phyloP scores from a whole-genome alignment of 176 grass and related monocot genomes.

The Dactylis glomerata region DNA sequence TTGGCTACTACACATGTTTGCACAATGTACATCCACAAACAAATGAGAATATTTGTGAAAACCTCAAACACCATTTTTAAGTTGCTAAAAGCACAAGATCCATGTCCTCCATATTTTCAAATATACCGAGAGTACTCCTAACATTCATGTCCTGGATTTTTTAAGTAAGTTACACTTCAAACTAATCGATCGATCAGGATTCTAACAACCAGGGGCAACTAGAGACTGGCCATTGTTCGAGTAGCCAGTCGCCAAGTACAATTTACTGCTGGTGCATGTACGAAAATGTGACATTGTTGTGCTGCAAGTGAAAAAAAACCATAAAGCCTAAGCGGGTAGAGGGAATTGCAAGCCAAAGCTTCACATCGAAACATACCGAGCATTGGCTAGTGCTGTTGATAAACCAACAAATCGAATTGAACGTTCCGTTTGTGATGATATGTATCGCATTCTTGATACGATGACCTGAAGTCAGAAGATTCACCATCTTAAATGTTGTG shows the following conservation, averaged over 20 bases:
- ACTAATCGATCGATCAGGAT: not conserved
- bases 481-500: conserved; percentile 21
- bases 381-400: conserved; percentile 98
- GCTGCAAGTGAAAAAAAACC: not conserved
- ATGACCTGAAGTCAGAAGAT: conserved; percentile 67
- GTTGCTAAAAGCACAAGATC: not conserved
- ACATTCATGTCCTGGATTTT: not conserved
- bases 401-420: conserved; percentile 93
- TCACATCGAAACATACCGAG: conserved; percentile 40
- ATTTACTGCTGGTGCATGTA: not conserved
- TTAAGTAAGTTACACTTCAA: not conserved
- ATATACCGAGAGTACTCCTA: not conserved
- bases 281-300: not conserved
- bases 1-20: not conserved
- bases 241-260: not conserved
- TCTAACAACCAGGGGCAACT: not conserved
- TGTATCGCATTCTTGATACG: conserved; percentile 99
- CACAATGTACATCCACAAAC: not conserved
- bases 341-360: conserved; percentile 3
- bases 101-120: not conserved
- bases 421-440: conserved; percentile 87
- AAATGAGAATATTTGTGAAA: not conserved
- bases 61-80: not conserved
- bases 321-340: not conserved
- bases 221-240: not conserved